These are phyloP conservation scores for Insectozyma bohioensis DNA, from an alignment of 1,139 yeast genomes.

Conservation along the genomic window DNA sequence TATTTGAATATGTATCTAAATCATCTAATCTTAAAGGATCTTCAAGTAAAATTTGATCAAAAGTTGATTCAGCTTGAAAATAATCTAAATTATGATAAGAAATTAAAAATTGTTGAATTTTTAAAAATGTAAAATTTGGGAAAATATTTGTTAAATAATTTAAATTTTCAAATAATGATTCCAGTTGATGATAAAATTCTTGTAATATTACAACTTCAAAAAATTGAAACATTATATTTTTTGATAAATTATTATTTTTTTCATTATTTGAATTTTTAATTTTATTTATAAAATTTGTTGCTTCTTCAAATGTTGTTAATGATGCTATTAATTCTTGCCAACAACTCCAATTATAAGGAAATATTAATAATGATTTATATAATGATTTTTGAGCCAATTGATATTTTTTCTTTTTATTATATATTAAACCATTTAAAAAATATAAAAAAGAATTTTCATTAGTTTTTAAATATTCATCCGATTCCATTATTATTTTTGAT, in stretches of 20 bases:
- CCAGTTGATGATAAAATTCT: constrained; percentile 73
- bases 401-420: constrained; percentile 61
- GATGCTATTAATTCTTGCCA: constrained; percentile 83
- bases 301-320: constrained; percentile 63
- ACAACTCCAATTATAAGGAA: constrained; percentile 91
- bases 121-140: constrained; percentile 73
- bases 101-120: constrained; percentile 77
- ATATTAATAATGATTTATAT: constrained; percentile 55
- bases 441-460: constrained; percentile 59
- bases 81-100: constrained; percentile 83
- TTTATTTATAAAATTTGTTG: constrained; percentile 44
- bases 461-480: constrained; percentile 27
- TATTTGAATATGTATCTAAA: constrained; percentile 87
- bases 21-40: constrained; percentile 92
- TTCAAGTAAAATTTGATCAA: constrained; percentile 68
- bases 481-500: constrained; percentile 44
- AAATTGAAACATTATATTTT: constrained; percentile 58
- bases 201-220: constrained; percentile 73
- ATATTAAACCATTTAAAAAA: constrained; percentile 68
- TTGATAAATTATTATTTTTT: constrained; percentile 15
- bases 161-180: constrained; percentile 49
- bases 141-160: constrained; percentile 49
- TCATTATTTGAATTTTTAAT: constrained; percentile 21
- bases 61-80: constrained; percentile 71
- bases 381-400: constrained; percentile 60